A percentile compares a stretch with the other conserved stretches of the same genome.
These are phyloP conservation scores for Candida vaughaniae DNA, from an alignment of 805 yeast genomes.

Conservation along the genomic window DNA sequence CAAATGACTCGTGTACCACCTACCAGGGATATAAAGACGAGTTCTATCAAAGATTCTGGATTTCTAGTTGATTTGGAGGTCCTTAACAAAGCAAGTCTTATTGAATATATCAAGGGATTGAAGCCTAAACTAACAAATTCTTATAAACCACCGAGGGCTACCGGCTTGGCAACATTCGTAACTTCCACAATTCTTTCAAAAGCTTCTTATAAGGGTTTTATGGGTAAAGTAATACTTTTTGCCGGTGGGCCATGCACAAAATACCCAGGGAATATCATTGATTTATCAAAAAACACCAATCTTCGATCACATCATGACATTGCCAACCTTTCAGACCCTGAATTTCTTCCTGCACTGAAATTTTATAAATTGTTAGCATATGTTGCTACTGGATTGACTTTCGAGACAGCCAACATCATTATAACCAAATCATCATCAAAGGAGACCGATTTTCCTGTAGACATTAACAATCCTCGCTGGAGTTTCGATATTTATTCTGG, in stretches of 20 bases:
- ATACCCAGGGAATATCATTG: constrained; percentile 35
- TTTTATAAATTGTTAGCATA: constrained; percentile 29
- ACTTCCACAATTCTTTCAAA: constrained; percentile 21
- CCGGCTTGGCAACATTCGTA: constrained; percentile 35
- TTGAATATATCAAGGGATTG: constrained; percentile 6
- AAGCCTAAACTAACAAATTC: constrained; percentile 24
- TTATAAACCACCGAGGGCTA: constrained; percentile 31
- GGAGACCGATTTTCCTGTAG: constrained; percentile 21
- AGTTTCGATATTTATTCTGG: constrained; percentile 33
- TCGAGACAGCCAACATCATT: constrained; percentile 17
- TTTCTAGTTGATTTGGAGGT: constrained; percentile 1
- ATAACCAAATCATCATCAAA: constrained; percentile 17
- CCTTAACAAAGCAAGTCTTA: neutral
- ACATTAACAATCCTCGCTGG: constrained; percentile 22
- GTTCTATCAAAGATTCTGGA: neutral
- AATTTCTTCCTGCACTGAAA: constrained; percentile 23
- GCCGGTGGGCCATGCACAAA: constrained; percentile 39
- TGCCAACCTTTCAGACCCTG: constrained; percentile 26
- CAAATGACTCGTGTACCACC: neutral
- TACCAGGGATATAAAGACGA: neutral
- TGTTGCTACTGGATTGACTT: constrained; percentile 27
- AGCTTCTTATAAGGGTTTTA: constrained; percentile 18
- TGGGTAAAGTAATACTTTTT: constrained; percentile 30
- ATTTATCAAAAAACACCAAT: constrained; percentile 2
- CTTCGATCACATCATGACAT: constrained; percentile 39